Conservation (phyloP, 306 rosid species). For the Lagenaria siceraria region DNA sequence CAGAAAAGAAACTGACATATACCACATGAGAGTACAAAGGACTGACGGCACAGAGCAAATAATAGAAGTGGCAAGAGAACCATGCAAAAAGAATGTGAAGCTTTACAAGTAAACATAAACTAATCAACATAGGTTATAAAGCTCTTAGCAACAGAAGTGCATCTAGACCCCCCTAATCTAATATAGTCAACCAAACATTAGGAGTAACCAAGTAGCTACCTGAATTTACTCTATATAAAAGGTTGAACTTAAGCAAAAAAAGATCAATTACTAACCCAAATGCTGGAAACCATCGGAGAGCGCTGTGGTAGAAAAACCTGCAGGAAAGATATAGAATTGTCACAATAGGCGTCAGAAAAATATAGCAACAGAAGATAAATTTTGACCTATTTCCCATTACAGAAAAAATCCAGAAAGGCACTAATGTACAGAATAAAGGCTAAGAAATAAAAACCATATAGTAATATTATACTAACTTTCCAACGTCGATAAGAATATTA, state of each 20-base stretch:
- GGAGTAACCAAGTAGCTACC: background rate
- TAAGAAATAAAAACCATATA: background rate
- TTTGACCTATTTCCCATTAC: background rate
- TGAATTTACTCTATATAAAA: background rate
- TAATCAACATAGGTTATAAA: too few species aligned
- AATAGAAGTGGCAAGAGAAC: background rate
- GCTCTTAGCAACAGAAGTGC: background rate
- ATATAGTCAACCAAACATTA: background rate
- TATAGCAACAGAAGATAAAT: background rate
- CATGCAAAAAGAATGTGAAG: background rate
- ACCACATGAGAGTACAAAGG: background rate
- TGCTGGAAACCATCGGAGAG: slow-evolving; percentile 84
- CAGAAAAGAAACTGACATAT: background rate
- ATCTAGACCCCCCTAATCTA: background rate
- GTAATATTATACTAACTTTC: slow-evolving; percentile 47
- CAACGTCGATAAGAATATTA: slow-evolving; percentile 77
- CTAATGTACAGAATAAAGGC: background rate
- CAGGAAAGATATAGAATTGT: slow-evolving; percentile 11
- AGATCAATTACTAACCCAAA: slow-evolving; percentile 48
- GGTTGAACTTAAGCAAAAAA: background rate
- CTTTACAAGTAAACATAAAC: background rate
- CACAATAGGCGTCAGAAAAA: background rate
- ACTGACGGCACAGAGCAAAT: background rate
- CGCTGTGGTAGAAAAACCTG: slow-evolving; percentile 92
- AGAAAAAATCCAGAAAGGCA: background rate